Base-by-base conservation (phyloP, 108 stramenopile species). In the Pseudonitzschia multiseries region DNA sequence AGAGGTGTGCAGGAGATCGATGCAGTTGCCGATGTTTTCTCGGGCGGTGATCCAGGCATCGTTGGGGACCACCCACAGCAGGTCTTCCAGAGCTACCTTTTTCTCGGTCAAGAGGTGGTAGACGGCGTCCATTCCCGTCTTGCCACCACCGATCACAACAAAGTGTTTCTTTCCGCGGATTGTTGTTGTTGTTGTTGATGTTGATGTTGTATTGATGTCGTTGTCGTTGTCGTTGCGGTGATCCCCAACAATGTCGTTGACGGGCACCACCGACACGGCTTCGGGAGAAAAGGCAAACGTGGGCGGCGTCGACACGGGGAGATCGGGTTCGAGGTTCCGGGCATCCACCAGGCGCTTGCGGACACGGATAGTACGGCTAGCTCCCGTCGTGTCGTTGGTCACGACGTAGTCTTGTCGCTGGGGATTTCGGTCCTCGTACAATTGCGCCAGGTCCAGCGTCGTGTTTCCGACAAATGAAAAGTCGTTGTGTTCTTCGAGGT, bases 51-150 rank as follows among this genome's bases (percentile, higher is more conserved):
- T 77, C 76, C 76, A 77, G 0, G 51, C 70, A 29, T 77, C 76
- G 40, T 77, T 77, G n/a, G 76, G 70, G 61, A 71, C 52, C 9
- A 77, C 63, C 76, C 76, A 77, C 24, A 40, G 42, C 36, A 77
- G 63, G 43, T 70, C 46, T 26, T 52, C 22, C 4, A 70, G 70
- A n/a, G 10, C 4, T 3, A 77, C 62, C 0, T 64, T 71, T 27
- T 51, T 68, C 8, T 77, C 31, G 18, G 41, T 44, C 51, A 65
- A 46, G 13, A 73, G 44, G 48, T 52, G 41, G 5, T 20, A 29
- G 5, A 73, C 43, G 6, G 65, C 40, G 31, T 73, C 73, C 73
- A 73, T 66, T 27, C 48, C 73, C 18, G 73, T 73, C 46, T 73
- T 73, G 42, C 73, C 73, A 50, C 65, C 27, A 4, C 73, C 73